Evolutionary conservation across 2,329 filamentous ascomycete genomes (phyloP), one percentile per base, ranked within the genome.

Genomic region (Fusarium citri): DNA sequence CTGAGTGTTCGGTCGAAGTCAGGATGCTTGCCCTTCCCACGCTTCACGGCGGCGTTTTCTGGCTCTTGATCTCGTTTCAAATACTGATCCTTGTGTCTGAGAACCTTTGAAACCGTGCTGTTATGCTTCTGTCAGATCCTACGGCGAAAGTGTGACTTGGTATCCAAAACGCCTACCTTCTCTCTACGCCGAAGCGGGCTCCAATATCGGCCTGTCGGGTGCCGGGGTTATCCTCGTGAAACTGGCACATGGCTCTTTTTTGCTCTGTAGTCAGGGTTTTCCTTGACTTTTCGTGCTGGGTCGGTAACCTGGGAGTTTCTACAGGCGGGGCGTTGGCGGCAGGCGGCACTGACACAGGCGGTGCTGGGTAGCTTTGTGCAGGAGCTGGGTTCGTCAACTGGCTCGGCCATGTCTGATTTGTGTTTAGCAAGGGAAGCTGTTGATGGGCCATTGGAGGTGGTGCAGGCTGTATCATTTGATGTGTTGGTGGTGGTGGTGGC

Each of bases 41-140:
- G 91, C 80, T 96, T 97, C 71, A 92, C 88, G 8, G 93, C 92
- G 46, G 94, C 66, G 49, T 72, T 72, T 47, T 81, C 72, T 87
- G 88, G 78, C 86, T 93, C 72, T 90, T 92, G 79, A 93, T 94
- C 76, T 93, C 93, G 89, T 76, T 91, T 92, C 18, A 98, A 87
- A 80, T 97, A 98, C 79, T 97, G 96, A 69, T 99, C 96, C 82
- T 95, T 97, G 76, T 97, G 91, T 56, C 95, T 91, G 70, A 99
- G 82, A 58, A 98, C 96, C 79, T 99, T 99, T 57, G 96, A 99
- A n/a, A 99, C 96, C 50, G 96, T 99, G 83, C 96, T 99, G 66
- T 54, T 48, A 50, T 57, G 31, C 20, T 51, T 48, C 55, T 62
- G 74, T 77, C 61, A 77, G 76, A 61, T 42, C 49, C 20, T 81